Percentiles rank a stretch among this genome's conserved stretches.
These are phyloP conservation scores for Acanthamoeba triangularis DNA, from an alignment of 208 protist genomes.

Conservation along the genomic window DNA sequence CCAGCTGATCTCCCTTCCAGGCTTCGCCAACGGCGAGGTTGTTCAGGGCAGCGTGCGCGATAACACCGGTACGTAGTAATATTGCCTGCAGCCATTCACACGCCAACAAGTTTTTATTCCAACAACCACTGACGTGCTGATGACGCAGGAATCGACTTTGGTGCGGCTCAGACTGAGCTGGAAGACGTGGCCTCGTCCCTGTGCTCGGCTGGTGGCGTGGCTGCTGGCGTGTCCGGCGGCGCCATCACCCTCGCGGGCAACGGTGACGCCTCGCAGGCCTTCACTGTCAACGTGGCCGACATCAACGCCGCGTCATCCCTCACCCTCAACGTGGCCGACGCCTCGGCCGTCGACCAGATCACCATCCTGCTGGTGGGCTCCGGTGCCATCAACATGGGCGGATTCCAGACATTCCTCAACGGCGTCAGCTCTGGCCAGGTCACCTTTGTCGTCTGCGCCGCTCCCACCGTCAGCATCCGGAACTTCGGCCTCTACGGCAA, in stretches of 20 bases:
- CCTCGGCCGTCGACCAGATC: neutral
- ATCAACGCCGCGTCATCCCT: neutral
- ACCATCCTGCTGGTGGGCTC: neutral
- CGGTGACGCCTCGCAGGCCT: neutral
- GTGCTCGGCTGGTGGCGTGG: conserved; percentile 30
- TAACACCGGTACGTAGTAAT: neutral
- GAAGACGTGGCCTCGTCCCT: neutral
- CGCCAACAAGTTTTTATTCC: too few species aligned
- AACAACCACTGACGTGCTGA: neutral
- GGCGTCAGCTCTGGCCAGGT: conserved; percentile 17
- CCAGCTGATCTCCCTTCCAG: neutral
- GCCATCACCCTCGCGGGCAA: conserved; percentile 12
- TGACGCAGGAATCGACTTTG: neutral
- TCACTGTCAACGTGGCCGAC: neutral
- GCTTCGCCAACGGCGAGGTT: conserved; percentile 30
- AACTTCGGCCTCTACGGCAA: conserved; percentile 42
- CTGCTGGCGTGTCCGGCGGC: neutral
- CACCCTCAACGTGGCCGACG: neutral
- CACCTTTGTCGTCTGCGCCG: conserved; percentile 2
- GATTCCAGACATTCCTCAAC: conserved; percentile 49
- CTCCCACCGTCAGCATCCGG: neutral
- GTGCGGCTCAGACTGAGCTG: neutral
- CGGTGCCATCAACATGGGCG: neutral
- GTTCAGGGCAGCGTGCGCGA: neutral
- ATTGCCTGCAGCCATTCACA: too few species aligned